A percentile compares a stretch with the other conserved stretches of the same genome.
phyloP scores from a whole-genome alignment of 164 flowering plant species.

The Macadamia tetraphylla region DNA sequence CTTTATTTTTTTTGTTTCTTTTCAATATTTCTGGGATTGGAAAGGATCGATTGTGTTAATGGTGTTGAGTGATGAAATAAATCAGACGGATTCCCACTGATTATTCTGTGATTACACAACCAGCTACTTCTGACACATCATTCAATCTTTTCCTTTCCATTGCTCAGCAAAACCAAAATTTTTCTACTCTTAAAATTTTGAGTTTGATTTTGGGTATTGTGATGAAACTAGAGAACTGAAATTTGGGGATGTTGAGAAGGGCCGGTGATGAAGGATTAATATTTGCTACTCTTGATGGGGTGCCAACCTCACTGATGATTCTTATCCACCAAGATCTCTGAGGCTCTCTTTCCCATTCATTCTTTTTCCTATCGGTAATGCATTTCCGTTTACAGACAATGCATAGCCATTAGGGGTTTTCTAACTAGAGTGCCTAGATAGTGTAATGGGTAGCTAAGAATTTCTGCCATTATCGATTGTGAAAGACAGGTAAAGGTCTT shows the following conservation, averaged over 20 bases:
- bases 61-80: conserved; percentile 11
- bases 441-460: too few species aligned
- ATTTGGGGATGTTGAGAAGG: background rate
- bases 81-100: conserved; percentile 13
- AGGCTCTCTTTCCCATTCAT: conserved; percentile 7
- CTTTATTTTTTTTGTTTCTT: background rate
- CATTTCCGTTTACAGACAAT: too few species aligned
- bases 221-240: too few species aligned
- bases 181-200: background rate
- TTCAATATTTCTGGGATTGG: too few species aligned
- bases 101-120: conserved; percentile 5
- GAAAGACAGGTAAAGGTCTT: too few species aligned
- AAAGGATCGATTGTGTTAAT: background rate
- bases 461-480: too few species aligned
- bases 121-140: conserved; percentile 17
- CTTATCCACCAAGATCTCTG: conserved; percentile 35
- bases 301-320: conserved; percentile 18
- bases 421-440: too few species aligned
- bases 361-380: too few species aligned
- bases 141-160: background rate
- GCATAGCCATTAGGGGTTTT: too few species aligned
- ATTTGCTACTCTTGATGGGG: conserved; percentile 35
- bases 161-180: background rate
- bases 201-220: background rate
- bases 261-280: conserved; percentile 27